phyloP scores from a whole-genome alignment of 805 yeast species.

The Diddensiella caesifluorescens region DNA sequence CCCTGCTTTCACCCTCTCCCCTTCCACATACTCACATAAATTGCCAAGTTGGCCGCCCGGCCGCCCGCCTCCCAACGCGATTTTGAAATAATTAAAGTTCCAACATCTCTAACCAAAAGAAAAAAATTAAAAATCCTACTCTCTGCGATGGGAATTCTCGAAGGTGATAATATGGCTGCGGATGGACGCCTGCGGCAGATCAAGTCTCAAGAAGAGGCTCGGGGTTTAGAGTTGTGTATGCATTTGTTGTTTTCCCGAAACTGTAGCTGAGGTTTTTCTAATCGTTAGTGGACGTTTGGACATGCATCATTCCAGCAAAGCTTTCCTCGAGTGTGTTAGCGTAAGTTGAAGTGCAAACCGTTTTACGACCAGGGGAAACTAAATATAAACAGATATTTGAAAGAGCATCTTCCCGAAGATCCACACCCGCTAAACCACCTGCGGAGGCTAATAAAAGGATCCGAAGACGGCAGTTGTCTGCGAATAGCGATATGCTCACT shows the following conservation, averaged over 20 bases:
- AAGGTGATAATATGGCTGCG: conserved; percentile 17
- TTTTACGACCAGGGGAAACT: no score
- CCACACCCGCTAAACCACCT: conserved; percentile 32
- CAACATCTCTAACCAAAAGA: no score
- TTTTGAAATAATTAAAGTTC: no score
- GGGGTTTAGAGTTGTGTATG: conserved; percentile 19
- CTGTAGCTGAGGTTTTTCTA: background rate
- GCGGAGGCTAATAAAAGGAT: conserved; percentile 31
- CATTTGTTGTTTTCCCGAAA: background rate
- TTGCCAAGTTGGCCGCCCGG: no score
- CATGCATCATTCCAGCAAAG: conserved; percentile 30
- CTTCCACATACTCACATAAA: no score
- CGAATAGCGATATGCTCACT: conserved; percentile 46
- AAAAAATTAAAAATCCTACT: no score
- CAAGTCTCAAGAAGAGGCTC: conserved; percentile 23
- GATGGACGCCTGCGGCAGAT: conserved; percentile 22
- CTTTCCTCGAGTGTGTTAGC: conserved; percentile 25
- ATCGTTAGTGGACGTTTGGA: conserved; percentile 30
- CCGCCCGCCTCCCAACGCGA: no score
- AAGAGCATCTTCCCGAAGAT: conserved; percentile 30
- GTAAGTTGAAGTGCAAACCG: no score
- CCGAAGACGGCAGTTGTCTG: conserved; percentile 21
- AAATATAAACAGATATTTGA: conserved; percentile 21
- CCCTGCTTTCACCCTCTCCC: no score
- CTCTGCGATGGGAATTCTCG: no score